Conservation (phyloP, 306 rosid genomes). For the Abrus pulchellus region DNA sequence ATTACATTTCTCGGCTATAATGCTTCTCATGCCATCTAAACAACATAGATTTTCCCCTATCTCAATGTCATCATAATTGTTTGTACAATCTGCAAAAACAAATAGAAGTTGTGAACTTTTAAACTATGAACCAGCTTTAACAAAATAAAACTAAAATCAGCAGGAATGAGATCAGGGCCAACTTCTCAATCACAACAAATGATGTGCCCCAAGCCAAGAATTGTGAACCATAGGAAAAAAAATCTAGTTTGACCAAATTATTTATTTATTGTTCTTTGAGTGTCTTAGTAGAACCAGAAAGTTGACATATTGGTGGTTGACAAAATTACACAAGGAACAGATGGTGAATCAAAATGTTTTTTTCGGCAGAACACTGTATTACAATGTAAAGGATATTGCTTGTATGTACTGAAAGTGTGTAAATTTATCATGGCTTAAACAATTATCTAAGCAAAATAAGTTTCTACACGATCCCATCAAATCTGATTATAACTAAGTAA, state of each 20-base stretch:
- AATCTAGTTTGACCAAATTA: no score
- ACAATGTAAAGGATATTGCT: no score
- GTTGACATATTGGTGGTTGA: background rate
- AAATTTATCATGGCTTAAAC: background rate
- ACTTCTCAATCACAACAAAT: no score
- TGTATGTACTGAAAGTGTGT: no score
- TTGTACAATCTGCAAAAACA: conserved; percentile 49
- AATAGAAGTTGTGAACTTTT: background rate
- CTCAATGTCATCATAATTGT: conserved; percentile 24
- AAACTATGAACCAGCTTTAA: no score
- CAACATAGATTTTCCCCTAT: background rate
- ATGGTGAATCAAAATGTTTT: background rate
- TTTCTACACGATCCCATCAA: background rate
- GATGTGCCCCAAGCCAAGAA: no score
- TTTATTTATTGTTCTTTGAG: no score
- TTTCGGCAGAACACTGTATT: background rate
- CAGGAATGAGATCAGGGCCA: no score
- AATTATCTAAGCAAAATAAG: background rate
- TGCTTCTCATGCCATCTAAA: conserved; percentile 16
- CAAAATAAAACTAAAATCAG: no score
- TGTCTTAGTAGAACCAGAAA: no score
- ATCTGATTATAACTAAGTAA: background rate
- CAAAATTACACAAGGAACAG: background rate
- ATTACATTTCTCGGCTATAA: conserved; percentile 19
- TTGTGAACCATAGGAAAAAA: no score